Base-by-base conservation (phyloP, 2,329 filamentous ascomycete genomes). In the Neocucurbitaria cava region DNA sequence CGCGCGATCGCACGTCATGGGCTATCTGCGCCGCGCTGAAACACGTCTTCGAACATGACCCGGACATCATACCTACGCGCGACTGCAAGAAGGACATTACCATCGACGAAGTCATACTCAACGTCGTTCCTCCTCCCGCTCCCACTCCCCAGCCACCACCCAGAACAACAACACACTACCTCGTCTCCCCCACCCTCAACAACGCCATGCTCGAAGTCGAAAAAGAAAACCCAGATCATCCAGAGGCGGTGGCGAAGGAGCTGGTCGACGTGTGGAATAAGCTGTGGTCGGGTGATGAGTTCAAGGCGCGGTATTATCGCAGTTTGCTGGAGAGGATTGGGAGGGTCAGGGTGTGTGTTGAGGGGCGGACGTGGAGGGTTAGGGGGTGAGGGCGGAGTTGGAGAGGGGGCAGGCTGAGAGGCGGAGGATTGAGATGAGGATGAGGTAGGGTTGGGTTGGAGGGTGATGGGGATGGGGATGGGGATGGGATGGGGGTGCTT, bases 1-100 rank as follows among this genome's bases (percentile, higher is more conserved):
- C 63, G 28, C 58, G 59, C 7, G 64, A 70, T 18, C 65, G 64
- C 9, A 72, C 68, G 3, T 64, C 65, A 10, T 75, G 72, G 73
- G 71, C 70, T 4, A 54, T 75, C 26, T 74, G 73, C 54, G 71
- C 70, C n/a, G 71, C 66, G 5, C 55, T 75, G 30, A 68, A 68
- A 38, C 58, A 65, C 23, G 38, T 74, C 18, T 61, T 73, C 15
- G 66, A 72, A 17, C 60, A 65, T 30, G 69, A 68, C 1, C 56
- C 59, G 2, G 58, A 70, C 21, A 64, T 68, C 33, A 51, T 59
- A 17, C 52, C 48, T n/a, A 44, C 49, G 13, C 46, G 15, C 47
- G 18, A 48, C 53, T 17, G 41, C 52, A n/a, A 49, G 31, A 24
- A 58, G 20, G 17, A 61, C 24, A 17, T 66, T n/a, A 54, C 43